Conservation (phyloP, 306 rosid species). For the Chamaecrista fasciculata region DNA sequence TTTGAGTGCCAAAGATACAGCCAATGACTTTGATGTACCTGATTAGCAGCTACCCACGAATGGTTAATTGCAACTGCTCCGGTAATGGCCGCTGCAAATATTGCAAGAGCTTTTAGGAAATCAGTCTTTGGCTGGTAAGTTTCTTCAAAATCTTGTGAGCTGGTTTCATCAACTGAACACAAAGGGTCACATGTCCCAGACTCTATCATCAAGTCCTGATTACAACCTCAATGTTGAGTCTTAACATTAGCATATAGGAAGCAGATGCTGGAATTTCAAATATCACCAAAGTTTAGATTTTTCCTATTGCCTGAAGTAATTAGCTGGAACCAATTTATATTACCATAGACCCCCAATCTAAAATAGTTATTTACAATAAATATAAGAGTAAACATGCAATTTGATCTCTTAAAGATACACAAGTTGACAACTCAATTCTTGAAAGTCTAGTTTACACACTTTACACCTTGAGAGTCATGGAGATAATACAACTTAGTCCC, state of each 20-base stretch:
- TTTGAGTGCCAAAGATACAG: constrained; percentile 9
- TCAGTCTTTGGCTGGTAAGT: constrained; percentile 77
- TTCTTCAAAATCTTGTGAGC: constrained; percentile 65
- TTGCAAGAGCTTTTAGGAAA: constrained; percentile 77
- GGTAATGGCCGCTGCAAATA: constrained; percentile 60
- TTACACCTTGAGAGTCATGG: too few species aligned
- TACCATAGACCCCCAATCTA: background rate
- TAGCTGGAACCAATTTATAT: constrained; percentile 16
- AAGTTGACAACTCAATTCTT: too few species aligned
- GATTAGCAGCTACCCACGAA: constrained; percentile 95
- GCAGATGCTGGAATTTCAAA: constrained; percentile 1
- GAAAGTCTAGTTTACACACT: too few species aligned
- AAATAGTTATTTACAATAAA: too few species aligned
- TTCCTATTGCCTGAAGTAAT: background rate
- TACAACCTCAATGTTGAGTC: constrained; percentile 28
- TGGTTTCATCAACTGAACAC: constrained; percentile 82
- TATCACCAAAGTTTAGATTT: background rate
- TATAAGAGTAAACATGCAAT: too few species aligned
- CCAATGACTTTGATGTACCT: constrained; percentile 45
- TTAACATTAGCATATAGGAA: constrained; percentile 11
- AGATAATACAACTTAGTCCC: too few species aligned
- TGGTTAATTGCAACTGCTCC: constrained; percentile 88
- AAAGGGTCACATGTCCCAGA: constrained; percentile 82
- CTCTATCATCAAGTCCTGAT: constrained; percentile 53
- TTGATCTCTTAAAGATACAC: too few species aligned